phyloP scores from a whole-genome alignment of 1,139 yeast species.

The Pichia inconspicua region DNA sequence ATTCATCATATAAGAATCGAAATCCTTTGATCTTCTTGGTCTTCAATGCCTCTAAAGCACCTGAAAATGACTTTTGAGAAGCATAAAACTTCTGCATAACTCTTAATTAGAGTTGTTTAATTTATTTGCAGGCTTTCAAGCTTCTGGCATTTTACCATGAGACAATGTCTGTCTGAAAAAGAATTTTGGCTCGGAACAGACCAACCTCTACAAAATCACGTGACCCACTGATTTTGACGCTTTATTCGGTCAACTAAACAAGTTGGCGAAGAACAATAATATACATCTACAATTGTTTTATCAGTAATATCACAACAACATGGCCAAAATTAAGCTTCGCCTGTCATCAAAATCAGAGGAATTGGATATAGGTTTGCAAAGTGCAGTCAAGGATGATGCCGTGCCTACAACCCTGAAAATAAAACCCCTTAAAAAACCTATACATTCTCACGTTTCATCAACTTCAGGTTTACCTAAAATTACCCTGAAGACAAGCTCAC shows the following conservation, averaged over 20 bases:
- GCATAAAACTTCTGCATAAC: constrained; percentile 14
- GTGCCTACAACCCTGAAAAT: constrained; percentile 1
- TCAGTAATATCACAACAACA: background rate
- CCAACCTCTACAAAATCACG: background rate
- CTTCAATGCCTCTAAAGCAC: constrained; percentile 7
- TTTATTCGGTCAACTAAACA: background rate
- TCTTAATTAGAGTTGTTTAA: background rate
- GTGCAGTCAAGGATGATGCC: constrained; percentile 1
- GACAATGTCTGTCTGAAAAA: too few species aligned
- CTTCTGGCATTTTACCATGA: too few species aligned
- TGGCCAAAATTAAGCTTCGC: constrained; percentile 18
- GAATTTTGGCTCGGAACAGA: too few species aligned
- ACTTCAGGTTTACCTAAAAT: background rate
- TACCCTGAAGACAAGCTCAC: background rate
- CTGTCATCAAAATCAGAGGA: constrained; percentile 11
- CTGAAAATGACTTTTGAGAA: constrained; percentile 7
- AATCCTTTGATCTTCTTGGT: constrained; percentile 10
- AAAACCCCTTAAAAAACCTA: background rate
- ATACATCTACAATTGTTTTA: background rate
- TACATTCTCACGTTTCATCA: background rate
- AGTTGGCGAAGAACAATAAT: background rate
- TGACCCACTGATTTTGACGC: background rate
- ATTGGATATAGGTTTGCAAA: constrained; percentile 5
- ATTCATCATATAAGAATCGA: constrained; percentile 11
- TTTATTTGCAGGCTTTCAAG: too few species aligned